These are phyloP conservation scores for Amanita exitialis DNA, from an alignment of 768 basidiomycete species.

Conservation along the genomic window DNA sequence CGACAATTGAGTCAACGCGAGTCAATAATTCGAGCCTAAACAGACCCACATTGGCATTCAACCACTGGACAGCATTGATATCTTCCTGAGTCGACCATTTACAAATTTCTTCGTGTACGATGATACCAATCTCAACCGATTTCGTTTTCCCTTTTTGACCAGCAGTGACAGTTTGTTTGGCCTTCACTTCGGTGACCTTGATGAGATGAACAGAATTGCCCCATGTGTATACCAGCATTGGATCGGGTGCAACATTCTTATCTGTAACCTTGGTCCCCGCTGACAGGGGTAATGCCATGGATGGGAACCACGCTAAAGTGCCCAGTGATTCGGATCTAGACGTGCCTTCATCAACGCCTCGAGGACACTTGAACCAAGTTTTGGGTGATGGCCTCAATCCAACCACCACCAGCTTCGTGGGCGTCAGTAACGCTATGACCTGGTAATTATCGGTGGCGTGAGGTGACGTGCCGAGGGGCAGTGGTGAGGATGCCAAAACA, in stretches of 20 bases:
- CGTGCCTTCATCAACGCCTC: slow-evolving; percentile 38
- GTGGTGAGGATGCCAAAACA: slow-evolving; percentile 68
- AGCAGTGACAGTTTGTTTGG: slow-evolving; percentile 39
- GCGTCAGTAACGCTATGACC: slow-evolving; percentile 79
- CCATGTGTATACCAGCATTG: slow-evolving; percentile 82
- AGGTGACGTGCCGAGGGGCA: slow-evolving; percentile 67
- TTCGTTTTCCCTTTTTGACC: slow-evolving; percentile 49
- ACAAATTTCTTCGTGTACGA: slow-evolving; percentile 52
- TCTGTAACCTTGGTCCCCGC: slow-evolving; percentile 13
- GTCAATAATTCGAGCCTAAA: slow-evolving; percentile 5
- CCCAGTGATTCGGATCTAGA: slow-evolving; percentile 47
- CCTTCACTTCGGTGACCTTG: slow-evolving; percentile 49
- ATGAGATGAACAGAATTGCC: slow-evolving; percentile 57
- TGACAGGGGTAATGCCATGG: slow-evolving; percentile 27
- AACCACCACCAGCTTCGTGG: slow-evolving; percentile 86
- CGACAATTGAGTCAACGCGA: slow-evolving; percentile 4
- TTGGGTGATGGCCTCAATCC: slow-evolving; percentile 86
- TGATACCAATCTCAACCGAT: slow-evolving; percentile 51
- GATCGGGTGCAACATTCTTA: slow-evolving; percentile 26
- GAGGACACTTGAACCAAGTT: slow-evolving; percentile 80
- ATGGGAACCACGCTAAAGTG: slow-evolving; percentile 76
- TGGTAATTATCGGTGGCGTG: slow-evolving; percentile 76
- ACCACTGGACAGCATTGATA: slow-evolving; percentile 77
- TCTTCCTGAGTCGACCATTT: slow-evolving; percentile 52
- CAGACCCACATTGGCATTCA: slow-evolving; percentile 74